Conservation (phyloP, 257 asterid species). For the Primulina eburnea region DNA sequence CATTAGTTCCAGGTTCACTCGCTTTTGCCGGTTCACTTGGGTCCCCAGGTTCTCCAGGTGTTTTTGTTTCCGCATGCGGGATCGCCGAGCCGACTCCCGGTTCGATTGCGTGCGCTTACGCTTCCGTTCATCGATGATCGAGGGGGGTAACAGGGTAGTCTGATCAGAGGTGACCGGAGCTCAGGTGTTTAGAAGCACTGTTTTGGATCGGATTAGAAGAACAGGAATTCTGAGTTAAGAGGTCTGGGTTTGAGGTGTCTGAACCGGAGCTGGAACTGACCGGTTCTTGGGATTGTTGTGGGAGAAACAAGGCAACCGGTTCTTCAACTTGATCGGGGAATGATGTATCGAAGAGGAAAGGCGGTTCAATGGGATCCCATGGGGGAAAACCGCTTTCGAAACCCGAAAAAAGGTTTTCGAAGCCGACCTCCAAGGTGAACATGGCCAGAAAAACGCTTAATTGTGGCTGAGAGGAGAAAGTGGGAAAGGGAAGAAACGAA, state of each 20-base stretch:
- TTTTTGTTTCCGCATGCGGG: conserved; percentile 12
- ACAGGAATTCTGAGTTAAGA: conserved; percentile 29
- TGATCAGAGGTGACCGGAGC: conserved; percentile 29
- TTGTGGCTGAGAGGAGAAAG: conserved; percentile 30
- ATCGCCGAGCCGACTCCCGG: conserved; percentile 17
- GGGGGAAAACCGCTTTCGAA: conserved; percentile 39
- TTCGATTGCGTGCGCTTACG: conserved; percentile 11
- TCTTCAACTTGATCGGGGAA: conserved; percentile 22
- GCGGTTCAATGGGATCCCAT: conserved; percentile 38
- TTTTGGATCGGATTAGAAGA: conserved; percentile 32
- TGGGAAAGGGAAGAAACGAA: conserved; percentile 31
- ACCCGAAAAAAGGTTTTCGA: conserved; percentile 28
- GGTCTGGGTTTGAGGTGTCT: conserved; percentile 19
- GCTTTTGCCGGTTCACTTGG: background rate
- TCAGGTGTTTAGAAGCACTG: background rate
- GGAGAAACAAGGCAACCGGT: conserved; percentile 4
- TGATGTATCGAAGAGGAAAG: conserved; percentile 21
- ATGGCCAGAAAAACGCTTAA: conserved; percentile 30
- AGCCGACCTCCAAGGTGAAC: conserved; percentile 30
- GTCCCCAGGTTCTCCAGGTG: conserved; percentile 15
- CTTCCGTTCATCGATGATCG: conserved; percentile 10
- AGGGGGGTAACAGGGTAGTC: background rate
- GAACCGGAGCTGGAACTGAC: conserved; percentile 40
- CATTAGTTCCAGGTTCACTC: background rate
- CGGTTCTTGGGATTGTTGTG: conserved; percentile 31